Conservation (phyloP, 2,329 filamentous ascomycete genomes). For the Ceratocystis smalleyi region DNA sequence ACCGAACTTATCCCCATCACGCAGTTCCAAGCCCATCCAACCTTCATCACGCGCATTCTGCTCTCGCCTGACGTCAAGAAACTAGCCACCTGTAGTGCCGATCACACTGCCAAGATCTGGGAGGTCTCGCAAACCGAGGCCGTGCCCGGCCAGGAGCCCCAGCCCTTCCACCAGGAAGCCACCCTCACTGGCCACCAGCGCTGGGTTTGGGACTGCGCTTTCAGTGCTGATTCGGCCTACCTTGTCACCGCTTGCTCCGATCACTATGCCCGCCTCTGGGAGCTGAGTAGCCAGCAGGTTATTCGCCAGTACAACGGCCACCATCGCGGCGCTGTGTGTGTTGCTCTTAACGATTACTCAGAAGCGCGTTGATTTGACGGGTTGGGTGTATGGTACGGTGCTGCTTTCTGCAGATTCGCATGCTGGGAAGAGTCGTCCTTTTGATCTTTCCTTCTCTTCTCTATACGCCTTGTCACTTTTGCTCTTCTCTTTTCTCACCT, state of each 20-base stretch:
- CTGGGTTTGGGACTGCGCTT: constrained; percentile 96
- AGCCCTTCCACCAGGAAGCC: constrained; percentile 65
- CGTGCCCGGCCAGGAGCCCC: constrained; percentile 26
- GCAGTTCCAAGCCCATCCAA: constrained; percentile 77
- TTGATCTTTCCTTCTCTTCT: not conserved
- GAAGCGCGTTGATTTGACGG: constrained; percentile 27
- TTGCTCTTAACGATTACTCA: constrained; percentile 77
- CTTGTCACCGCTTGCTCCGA: constrained; percentile 86
- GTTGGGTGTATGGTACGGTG: not conserved
- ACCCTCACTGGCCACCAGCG: constrained; percentile 81
- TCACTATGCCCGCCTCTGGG: constrained; percentile 85
- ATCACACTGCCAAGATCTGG: constrained; percentile 94
- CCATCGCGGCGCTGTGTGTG: constrained; percentile 79
- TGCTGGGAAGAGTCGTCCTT: not conserved
- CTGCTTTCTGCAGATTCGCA: not conserved
- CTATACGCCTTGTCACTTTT: too few relatives aligned
- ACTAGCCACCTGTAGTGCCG: constrained; percentile 81
- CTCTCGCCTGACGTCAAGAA: constrained; percentile 89
- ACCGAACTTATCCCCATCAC: constrained; percentile 77
- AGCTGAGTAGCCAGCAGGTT: constrained; percentile 69
- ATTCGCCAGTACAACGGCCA: constrained; percentile 94
- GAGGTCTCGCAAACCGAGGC: constrained; percentile 59
- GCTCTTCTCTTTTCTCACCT: not conserved
- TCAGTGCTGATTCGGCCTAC: constrained; percentile 84
- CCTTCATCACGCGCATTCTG: constrained; percentile 83